These are phyloP conservation scores for Emericellopsis terricola DNA, from an alignment of 495 filamentous ascomycete genomes.

Conservation along the genomic window DNA sequence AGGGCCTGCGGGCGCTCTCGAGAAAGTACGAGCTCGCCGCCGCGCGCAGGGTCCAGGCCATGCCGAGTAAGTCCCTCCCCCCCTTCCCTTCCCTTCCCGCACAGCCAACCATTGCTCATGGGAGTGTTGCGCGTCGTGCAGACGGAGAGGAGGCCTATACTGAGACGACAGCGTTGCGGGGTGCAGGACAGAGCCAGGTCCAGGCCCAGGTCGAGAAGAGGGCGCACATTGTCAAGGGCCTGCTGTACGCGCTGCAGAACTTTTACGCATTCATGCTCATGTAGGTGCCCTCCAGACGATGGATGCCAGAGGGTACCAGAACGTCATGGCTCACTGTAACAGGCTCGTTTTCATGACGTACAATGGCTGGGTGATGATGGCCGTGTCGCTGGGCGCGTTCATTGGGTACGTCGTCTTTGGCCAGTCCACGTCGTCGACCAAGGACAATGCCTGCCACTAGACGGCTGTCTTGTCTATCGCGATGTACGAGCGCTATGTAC, in stretches of 20 bases:
- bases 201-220: constrained; percentile 29
- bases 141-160: constrained; percentile 32
- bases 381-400: constrained; percentile 77
- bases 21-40: constrained; percentile 56
- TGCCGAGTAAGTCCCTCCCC: constrained; percentile 33
- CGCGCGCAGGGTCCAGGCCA: constrained; percentile 28
- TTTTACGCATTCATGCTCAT: constrained; percentile 99
- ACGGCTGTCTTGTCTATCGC: not conserved
- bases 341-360: constrained; percentile 99
- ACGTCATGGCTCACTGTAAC: not conserved
- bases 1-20: constrained; percentile 59
- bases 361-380: constrained; percentile 92
- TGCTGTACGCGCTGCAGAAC: constrained; percentile 81
- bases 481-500: no score
- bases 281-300: constrained; percentile 37
- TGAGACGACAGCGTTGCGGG: constrained; percentile 35
- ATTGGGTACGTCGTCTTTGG: constrained; percentile 77
- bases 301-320: not conserved
- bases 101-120: no score
- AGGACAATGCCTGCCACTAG: constrained; percentile 83
- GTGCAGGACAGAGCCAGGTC: constrained; percentile 31
- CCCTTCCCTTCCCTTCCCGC: constrained; percentile 1
- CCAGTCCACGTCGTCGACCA: constrained; percentile 43
- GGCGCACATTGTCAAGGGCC: constrained; percentile 59
- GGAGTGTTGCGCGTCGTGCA: constrained; percentile 6